Evolutionary conservation across 148 eudicot species (phyloP).

Genomic region (Polygonum maritimum): DNA sequence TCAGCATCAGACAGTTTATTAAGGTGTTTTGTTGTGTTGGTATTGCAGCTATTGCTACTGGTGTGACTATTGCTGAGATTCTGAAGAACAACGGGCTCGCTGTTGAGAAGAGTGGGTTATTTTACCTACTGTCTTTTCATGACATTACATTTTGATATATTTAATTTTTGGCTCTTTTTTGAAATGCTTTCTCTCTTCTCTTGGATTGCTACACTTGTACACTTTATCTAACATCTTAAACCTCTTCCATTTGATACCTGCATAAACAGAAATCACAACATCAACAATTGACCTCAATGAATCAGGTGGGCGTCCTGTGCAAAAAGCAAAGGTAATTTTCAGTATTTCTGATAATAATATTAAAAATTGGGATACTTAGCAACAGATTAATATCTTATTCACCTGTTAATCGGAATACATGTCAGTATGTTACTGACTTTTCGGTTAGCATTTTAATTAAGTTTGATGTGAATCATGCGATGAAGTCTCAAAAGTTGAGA

Average conservation of each 20-base stretch:
- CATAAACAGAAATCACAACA: slow-evolving; percentile 47
- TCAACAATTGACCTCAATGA: slow-evolving; percentile 63
- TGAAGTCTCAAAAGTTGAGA: too few relatives aligned
- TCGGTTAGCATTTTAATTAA: too few relatives aligned
- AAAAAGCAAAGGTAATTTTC: slow-evolving; percentile 64
- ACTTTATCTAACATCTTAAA: too few relatives aligned
- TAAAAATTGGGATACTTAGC: too few relatives aligned
- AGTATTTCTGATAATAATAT: too few relatives aligned
- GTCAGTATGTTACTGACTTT: too few relatives aligned
- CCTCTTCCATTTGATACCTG: background rate
- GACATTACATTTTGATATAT: background rate
- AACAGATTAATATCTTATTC: too few relatives aligned
- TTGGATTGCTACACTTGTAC: too few relatives aligned
- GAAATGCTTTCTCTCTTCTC: too few relatives aligned
- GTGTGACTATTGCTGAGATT: slow-evolving; percentile 65
- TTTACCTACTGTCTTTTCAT: background rate
- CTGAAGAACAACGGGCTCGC: slow-evolving; percentile 73
- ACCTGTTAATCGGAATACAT: too few relatives aligned
- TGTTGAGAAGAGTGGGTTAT: slow-evolving; percentile 51
- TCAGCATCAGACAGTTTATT: background rate
- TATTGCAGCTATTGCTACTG: slow-evolving; percentile 64
- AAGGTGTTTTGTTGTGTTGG: slow-evolving; percentile 3
- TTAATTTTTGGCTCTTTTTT: background rate
- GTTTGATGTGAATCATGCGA: too few relatives aligned
- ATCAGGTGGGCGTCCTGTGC: slow-evolving; percentile 51